Evolutionary conservation across 164 flowering plant species (phyloP).

Genomic region (Echeveria elegans): DNA sequence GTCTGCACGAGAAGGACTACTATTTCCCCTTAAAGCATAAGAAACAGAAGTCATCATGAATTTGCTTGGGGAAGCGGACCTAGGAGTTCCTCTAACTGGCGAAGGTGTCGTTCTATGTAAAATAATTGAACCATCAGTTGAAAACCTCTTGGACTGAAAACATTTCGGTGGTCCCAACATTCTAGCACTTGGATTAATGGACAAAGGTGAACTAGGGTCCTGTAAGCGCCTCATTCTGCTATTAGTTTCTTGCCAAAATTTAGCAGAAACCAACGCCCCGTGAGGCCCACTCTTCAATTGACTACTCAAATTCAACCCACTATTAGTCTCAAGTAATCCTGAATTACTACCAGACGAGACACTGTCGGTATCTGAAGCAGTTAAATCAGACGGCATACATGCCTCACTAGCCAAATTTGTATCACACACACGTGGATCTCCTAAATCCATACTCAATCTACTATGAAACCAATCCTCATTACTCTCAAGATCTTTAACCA

Average conservation of each 20-base stretch:
- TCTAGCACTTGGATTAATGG: slow-evolving; percentile 40
- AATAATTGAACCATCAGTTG: slow-evolving; percentile 34
- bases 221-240: slow-evolving; percentile 64
- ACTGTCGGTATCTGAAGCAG: slow-evolving; percentile 91
- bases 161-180: slow-evolving; percentile 33
- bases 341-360: slow-evolving; percentile 92
- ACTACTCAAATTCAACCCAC: slow-evolving; percentile 20
- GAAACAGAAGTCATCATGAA: slow-evolving; percentile 28
- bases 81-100: slow-evolving; percentile 37
- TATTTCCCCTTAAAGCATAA: slow-evolving; percentile 37
- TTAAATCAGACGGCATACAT: slow-evolving; percentile 44
- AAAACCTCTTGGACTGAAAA: slow-evolving; percentile 34
- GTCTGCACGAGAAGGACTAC: slow-evolving; percentile 53
- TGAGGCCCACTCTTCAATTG: slow-evolving; percentile 27
- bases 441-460: slow-evolving; percentile 46
- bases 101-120: slow-evolving; percentile 48
- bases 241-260: slow-evolving; percentile 90
- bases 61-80: slow-evolving; percentile 65
- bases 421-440: slow-evolving; percentile 33
- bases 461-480: slow-evolving; percentile 55
- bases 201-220: slow-evolving; percentile 62
- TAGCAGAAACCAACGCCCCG: slow-evolving; percentile 58
- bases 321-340: slow-evolving; percentile 41
- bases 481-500: slow-evolving; percentile 27
- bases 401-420: slow-evolving; percentile 36